These are phyloP conservation scores for Saturnispora saitoi DNA, from an alignment of 805 yeast genomes.

Conservation along the genomic window DNA sequence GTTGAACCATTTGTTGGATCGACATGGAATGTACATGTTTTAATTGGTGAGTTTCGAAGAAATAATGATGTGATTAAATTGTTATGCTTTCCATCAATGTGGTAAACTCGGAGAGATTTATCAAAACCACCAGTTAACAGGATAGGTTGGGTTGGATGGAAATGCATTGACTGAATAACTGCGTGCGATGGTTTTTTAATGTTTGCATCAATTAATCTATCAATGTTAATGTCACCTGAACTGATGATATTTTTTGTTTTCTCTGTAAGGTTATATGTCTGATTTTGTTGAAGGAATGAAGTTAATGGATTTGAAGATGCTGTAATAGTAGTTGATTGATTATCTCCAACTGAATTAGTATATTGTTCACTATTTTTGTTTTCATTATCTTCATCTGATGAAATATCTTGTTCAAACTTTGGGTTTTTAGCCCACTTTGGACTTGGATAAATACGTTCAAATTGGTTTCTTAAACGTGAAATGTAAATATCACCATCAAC, in stretches of 20 bases:
- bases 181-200: slow-evolving; percentile 57
- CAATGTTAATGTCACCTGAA: slow-evolving; percentile 60
- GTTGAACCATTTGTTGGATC: slow-evolving; percentile 37
- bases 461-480: slow-evolving; percentile 47
- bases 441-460: slow-evolving; percentile 61
- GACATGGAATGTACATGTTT: slow-evolving; percentile 58
- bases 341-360: slow-evolving; percentile 13
- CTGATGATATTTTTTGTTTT: slow-evolving; percentile 52
- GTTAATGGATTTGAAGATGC: slow-evolving; percentile 27
- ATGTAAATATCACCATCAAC: slow-evolving; percentile 29
- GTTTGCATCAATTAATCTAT: slow-evolving; percentile 85
- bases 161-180: slow-evolving; percentile 76
- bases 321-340: slow-evolving; percentile 15
- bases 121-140: slow-evolving; percentile 90
- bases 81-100: slow-evolving; percentile 81
- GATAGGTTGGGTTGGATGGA: slow-evolving; percentile 80
- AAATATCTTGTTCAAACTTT: slow-evolving; percentile 38
- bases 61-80: slow-evolving; percentile 75
- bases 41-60: slow-evolving; percentile 71
- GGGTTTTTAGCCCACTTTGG: slow-evolving; percentile 73
- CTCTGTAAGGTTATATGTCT: slow-evolving; percentile 20
- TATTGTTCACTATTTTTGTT: slow-evolving; percentile 7
- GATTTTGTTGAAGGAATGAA: slow-evolving; percentile 27
- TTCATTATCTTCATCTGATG: slow-evolving; percentile 12
- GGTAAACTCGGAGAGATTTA: slow-evolving; percentile 75